Conservation (phyloP, 352 stramenopile genomes). For the Globisporangium iwayamae region DNA sequence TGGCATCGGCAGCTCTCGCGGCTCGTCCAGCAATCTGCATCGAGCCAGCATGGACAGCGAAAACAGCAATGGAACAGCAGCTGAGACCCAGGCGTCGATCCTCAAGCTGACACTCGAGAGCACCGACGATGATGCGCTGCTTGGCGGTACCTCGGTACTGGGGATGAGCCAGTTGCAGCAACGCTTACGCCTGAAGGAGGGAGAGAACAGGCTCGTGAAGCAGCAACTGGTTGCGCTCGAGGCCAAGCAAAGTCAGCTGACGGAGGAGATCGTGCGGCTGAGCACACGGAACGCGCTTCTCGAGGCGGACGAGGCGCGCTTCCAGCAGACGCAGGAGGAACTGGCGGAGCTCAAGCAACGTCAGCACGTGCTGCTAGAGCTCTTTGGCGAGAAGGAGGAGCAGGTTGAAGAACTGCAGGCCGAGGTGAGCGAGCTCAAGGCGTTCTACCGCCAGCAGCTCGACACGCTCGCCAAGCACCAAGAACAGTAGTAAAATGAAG, state of each 20-base stretch:
- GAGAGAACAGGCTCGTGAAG: constrained; percentile 71
- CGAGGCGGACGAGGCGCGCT: constrained; percentile 50
- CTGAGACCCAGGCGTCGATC: constrained; percentile 51
- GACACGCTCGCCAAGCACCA: constrained; percentile 60
- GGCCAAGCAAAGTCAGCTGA: constrained; percentile 60
- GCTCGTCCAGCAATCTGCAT: not conserved
- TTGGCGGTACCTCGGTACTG: constrained; percentile 54
- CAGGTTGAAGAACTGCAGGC: constrained; percentile 79
- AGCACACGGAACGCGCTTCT: constrained; percentile 73
- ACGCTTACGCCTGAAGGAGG: constrained; percentile 62
- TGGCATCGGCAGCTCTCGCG: not conserved
- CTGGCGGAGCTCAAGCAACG: constrained; percentile 60
- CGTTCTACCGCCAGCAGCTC: constrained; percentile 74
- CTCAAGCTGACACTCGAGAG: constrained; percentile 53
- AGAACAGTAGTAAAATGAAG: constrained; percentile 29
- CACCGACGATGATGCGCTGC: constrained; percentile 24
- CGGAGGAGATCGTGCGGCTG: constrained; percentile 69
- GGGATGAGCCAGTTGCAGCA: constrained; percentile 75
- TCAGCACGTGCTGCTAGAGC: constrained; percentile 77
- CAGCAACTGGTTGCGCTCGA: constrained; percentile 65
- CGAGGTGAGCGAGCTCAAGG: constrained; percentile 74
- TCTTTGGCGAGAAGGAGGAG: constrained; percentile 86
- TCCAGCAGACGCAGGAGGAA: constrained; percentile 44
- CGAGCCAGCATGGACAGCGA: constrained; percentile 20
- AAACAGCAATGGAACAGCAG: constrained; percentile 7